These are phyloP conservation scores for Trametes cubensis DNA, from an alignment of 768 basidiomycete species.

Conservation along the genomic window DNA sequence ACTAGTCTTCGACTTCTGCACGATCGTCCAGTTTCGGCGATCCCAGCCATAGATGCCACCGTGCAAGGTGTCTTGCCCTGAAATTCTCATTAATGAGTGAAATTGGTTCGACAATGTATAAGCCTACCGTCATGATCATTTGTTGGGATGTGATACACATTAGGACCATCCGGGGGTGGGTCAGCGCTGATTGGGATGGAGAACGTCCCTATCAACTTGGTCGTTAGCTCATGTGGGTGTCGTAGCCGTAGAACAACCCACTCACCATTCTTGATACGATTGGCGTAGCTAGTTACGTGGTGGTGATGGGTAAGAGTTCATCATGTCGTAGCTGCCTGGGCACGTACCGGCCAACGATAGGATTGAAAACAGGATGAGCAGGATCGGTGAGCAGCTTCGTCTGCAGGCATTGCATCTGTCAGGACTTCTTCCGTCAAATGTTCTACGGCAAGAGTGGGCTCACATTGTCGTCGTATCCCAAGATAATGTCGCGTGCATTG, in stretches of 20 bases:
- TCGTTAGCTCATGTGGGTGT: too few relatives aligned
- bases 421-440: neutral
- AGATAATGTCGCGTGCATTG: constrained; percentile 52
- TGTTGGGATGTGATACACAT: constrained; percentile 51
- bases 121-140: constrained; percentile 52
- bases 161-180: constrained; percentile 45
- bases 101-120: constrained; percentile 27
- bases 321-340: neutral
- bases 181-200: constrained; percentile 54
- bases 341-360: constrained; percentile 30
- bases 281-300: constrained; percentile 51
- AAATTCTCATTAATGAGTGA: neutral
- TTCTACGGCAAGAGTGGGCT: constrained; percentile 20
- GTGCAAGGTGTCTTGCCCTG: constrained; percentile 52
- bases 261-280: constrained; percentile 53
- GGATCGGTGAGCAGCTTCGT: constrained; percentile 46
- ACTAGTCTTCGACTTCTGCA: constrained; percentile 44
- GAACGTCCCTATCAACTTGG: constrained; percentile 44
- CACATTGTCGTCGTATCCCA: constrained; percentile 61
- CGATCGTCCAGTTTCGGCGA: constrained; percentile 56
- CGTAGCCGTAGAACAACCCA: neutral
- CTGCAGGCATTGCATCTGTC: constrained; percentile 28
- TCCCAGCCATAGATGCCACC: constrained; percentile 62
- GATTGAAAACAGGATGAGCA: constrained; percentile 48
- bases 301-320: neutral